These are phyloP conservation scores for Iris macrosiphon DNA, from an alignment of 106 monocot genomes.

Conservation along the genomic window DNA sequence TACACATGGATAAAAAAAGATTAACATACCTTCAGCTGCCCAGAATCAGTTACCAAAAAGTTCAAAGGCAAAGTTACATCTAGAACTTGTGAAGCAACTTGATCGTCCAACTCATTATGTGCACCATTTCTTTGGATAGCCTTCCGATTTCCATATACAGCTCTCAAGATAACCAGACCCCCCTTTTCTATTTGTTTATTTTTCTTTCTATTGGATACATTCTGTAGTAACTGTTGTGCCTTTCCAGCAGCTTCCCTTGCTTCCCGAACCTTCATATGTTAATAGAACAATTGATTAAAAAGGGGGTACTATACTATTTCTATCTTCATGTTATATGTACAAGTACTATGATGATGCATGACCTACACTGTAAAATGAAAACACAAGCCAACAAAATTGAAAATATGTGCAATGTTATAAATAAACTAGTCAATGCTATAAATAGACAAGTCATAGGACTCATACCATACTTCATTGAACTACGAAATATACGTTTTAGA, in stretches of 20 bases:
- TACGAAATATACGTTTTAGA: no score
- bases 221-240: conserved; percentile 72
- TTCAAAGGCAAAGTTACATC: conserved; percentile 88
- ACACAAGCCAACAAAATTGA: background rate
- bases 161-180: conserved; percentile 78
- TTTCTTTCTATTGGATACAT: conserved; percentile 80
- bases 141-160: conserved; percentile 72
- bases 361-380: background rate
- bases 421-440: background rate
- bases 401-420: background rate
- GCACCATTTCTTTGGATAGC: conserved; percentile 33
- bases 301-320: background rate
- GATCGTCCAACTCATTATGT: conserved; percentile 29
- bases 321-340: background rate
- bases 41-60: conserved; percentile 72
- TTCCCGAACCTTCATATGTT: conserved; percentile 52
- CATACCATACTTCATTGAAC: no score
- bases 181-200: conserved; percentile 71
- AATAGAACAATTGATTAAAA: background rate
- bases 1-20: background rate
- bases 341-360: background rate
- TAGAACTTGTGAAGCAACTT: conserved; percentile 51
- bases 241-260: conserved; percentile 73
- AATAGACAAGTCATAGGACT: no score
- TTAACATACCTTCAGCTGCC: conserved; percentile 69